Base-by-base conservation (phyloP, 202 grass and related monocot species). In the Saccharum hybrid region DNA sequence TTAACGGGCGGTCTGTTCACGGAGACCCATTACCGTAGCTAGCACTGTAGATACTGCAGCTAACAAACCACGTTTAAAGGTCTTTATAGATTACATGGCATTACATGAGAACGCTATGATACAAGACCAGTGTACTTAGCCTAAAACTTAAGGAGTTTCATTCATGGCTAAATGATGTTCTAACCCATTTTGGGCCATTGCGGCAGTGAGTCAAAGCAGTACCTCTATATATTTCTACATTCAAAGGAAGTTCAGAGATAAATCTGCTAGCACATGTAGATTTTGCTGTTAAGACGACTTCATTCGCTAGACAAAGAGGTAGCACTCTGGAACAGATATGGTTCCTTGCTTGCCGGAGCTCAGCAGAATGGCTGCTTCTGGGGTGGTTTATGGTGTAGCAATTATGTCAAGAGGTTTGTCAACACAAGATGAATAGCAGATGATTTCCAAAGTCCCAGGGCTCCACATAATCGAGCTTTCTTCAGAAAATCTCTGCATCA, bases 401-500 rank as follows among this genome's bases (percentile, higher is more conserved):
- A 77, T 66, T 72, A 82, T 41, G 51, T n/a, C 19, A 61, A 61
- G 40, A 81, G 31, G 33, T 70, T 13, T 41, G 43, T 6, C 71
- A 57, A 51, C 60, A 57, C 19, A 52, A 22, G 38, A 74, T 28
- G 69, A 18, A 57, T 57, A 79, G 30, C 76, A 34, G 10, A 82
- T 42, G 41, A 30, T 36, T 73, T 41, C 33, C 57, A 80, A 77
- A 75, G 12, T 75, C 33, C 39, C 48, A 84, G 4, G 52, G 51
- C 76, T 63, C 38, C 60, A 59, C 22, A 41, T 49, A 71, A 82
- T 52, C 1, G 0, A 65, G n/a, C 8, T 26, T 63, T 81, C 82
- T 33, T 72, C 57, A 72, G 26, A 77, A 18, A 49, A 72, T 11
- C 68, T 82, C 78, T 78, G 73, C 83, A 82, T 31, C 51, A 62